Percentiles rank a stretch among this genome's conserved stretches.
Conservation (phyloP, 306 rosid genomes). For the Senna tora region DNA sequence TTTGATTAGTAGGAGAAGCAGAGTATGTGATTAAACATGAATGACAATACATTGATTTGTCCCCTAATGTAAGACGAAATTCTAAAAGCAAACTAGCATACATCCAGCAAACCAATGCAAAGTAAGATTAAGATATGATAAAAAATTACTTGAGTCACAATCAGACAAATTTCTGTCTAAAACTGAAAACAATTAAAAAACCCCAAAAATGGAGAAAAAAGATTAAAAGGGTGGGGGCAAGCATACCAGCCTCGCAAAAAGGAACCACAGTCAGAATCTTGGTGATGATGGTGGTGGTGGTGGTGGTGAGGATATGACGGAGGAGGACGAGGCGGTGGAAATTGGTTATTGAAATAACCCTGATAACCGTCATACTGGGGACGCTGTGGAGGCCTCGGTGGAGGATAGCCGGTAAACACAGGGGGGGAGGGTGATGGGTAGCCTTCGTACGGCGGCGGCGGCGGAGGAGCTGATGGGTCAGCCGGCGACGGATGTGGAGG, state of each 20-base stretch:
- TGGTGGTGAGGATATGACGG: background rate
- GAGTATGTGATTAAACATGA: background rate
- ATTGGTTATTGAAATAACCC: conserved; percentile 67
- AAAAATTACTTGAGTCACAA: background rate
- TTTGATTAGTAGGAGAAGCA: background rate
- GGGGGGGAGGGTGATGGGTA: conserved; percentile 50
- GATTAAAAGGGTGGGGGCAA: too few relatives aligned
- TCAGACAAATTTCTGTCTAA: background rate
- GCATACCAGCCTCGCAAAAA: conserved; percentile 74
- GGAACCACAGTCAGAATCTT: conserved; percentile 50
- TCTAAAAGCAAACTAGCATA: background rate
- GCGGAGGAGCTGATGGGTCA: conserved; percentile 51
- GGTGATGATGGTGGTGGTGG: conserved; percentile 43
- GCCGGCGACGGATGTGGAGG: conserved; percentile 38
- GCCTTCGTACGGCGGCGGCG: conserved; percentile 46
- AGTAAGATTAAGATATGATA: too few relatives aligned
- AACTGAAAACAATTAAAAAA: too few relatives aligned
- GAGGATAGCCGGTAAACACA: conserved; percentile 39
- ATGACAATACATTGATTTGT: background rate
- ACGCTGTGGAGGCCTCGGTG: conserved; percentile 49
- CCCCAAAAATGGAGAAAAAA: background rate
- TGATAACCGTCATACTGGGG: conserved; percentile 72
- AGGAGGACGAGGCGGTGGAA: conserved; percentile 59
- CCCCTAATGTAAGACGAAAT: background rate
- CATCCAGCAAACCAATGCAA: background rate